These are phyloP conservation scores for Gillenia trifoliata DNA, from an alignment of 306 rosid genomes.

Conservation along the genomic window DNA sequence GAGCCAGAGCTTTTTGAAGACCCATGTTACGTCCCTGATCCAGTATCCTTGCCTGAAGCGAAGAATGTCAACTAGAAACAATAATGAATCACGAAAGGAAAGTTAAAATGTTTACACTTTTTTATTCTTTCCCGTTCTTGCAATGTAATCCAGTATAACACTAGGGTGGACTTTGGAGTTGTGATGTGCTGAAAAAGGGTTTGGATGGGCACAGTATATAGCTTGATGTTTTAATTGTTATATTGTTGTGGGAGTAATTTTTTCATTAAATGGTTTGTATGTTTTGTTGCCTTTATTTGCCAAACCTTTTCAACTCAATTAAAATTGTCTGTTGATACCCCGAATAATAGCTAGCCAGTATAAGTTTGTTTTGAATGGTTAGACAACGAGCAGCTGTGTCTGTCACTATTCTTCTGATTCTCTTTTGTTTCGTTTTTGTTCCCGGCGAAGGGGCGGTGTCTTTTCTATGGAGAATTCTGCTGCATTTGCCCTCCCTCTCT, in stretches of 20 bases:
- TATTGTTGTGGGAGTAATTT: neutral
- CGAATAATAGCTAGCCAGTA: neutral
- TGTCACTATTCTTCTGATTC: slow-evolving; percentile 9
- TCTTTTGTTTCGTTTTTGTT: neutral
- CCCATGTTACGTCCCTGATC: slow-evolving; percentile 89
- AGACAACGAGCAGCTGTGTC: slow-evolving; percentile 9
- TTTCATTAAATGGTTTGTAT: slow-evolving; percentile 18
- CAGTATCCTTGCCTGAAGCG: slow-evolving; percentile 41
- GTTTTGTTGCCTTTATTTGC: neutral
- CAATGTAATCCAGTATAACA: neutral
- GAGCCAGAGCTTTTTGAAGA: slow-evolving; percentile 95
- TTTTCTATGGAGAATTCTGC: slow-evolving; percentile 3
- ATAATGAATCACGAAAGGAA: neutral
- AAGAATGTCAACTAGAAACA: neutral
- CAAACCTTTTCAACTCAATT: slow-evolving; percentile 18
- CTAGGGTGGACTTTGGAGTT: neutral
- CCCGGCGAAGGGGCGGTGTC: neutral
- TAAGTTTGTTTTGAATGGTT: neutral
- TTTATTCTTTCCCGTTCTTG: neutral
- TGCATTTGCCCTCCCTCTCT: too few relatives aligned
- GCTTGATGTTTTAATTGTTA: neutral
- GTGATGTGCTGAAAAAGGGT: neutral
- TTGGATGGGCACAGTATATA: neutral
- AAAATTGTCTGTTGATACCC: neutral
- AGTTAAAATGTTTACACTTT: neutral